A percentile compares a stretch with the other conserved stretches of the same genome.
These are phyloP conservation scores for Backusella tarrabulga DNA, from an alignment of 192 early-diverging fungal species.

Conservation along the genomic window DNA sequence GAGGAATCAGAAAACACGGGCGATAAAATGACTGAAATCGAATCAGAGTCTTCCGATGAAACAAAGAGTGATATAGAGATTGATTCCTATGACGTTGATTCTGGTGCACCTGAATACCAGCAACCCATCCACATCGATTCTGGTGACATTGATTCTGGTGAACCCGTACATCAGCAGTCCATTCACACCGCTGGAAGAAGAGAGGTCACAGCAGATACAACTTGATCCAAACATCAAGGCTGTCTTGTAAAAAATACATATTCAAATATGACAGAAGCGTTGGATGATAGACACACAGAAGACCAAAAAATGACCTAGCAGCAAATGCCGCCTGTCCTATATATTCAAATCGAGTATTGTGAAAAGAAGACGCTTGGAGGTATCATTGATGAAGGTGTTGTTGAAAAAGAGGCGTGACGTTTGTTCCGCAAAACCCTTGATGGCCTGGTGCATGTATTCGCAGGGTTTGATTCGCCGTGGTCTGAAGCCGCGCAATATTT, in stretches of 20 bases:
- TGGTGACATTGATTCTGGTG: neutral
- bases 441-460: conserved; percentile 86
- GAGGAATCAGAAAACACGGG: neutral
- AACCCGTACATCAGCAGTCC: conserved; percentile 9
- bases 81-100: too few species aligned
- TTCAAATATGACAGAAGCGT: neutral
- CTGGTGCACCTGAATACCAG: too few species aligned
- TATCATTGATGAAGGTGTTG: conserved; percentile 75
- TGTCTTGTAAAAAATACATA: neutral
- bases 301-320: neutral
- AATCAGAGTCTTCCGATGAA: neutral
- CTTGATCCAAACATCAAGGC: neutral
- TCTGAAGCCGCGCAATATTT: conserved; percentile 85
- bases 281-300: conserved; percentile 4
- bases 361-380: conserved; percentile 89
- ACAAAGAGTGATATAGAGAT: neutral
- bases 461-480: conserved; percentile 89
- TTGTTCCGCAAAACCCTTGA: conserved; percentile 89
- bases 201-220: conserved; percentile 1
- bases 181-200: conserved; percentile 28
- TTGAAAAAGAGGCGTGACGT: conserved; percentile 76
- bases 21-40: neutral
- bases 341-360: conserved; percentile 99
- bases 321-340: conserved; percentile 58
- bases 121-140: too few species aligned